Percentiles rank a stretch among this genome's conserved stretches.
Conservation (phyloP, 352 stramenopile genomes). For the Thraustochytrium sp. region DNA sequence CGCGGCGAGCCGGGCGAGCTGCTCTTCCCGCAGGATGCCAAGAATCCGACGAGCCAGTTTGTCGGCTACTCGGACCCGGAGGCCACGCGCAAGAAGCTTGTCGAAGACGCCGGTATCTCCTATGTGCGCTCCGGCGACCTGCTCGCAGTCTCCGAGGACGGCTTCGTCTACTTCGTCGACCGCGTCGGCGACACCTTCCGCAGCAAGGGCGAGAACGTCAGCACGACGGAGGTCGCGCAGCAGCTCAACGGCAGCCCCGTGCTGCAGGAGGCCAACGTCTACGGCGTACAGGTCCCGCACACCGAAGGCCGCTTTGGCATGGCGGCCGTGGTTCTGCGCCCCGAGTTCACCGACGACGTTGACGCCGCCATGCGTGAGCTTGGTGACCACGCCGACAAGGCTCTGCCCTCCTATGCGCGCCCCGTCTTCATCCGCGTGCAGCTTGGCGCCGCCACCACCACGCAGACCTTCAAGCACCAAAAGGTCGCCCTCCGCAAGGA, state of each 20-base stretch:
- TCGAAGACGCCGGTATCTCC: constrained; percentile 69
- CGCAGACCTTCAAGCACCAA: constrained; percentile 82
- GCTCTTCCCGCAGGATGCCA: constrained; percentile 61
- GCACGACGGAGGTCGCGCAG: constrained; percentile 74
- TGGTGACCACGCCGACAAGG: neutral
- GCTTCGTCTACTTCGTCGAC: constrained; percentile 79
- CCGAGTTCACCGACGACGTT: constrained; percentile 57
- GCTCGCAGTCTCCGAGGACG: constrained; percentile 64
- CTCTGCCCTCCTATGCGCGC: constrained; percentile 61
- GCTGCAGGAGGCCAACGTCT: constrained; percentile 56
- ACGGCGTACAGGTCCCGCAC: constrained; percentile 43
- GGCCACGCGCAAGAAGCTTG: constrained; percentile 73
- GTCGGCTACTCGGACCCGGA: constrained; percentile 72
- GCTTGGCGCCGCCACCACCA: constrained; percentile 61
- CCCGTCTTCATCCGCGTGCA: constrained; percentile 74
- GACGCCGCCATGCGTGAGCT: constrained; percentile 54
- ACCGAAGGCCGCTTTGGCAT: constrained; percentile 70
- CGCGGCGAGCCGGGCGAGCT: constrained; percentile 48
- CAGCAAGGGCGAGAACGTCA: constrained; percentile 87
- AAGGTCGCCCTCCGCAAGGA: constrained; percentile 75
- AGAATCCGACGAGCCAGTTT: constrained; percentile 66
- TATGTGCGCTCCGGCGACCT: constrained; percentile 83
- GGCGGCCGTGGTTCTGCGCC: constrained; percentile 60
- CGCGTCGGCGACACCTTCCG: constrained; percentile 83
- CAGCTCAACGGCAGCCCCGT: constrained; percentile 64